Conservation (phyloP, 2,329 filamentous ascomycete species). For the Alternaria rosae region DNA sequence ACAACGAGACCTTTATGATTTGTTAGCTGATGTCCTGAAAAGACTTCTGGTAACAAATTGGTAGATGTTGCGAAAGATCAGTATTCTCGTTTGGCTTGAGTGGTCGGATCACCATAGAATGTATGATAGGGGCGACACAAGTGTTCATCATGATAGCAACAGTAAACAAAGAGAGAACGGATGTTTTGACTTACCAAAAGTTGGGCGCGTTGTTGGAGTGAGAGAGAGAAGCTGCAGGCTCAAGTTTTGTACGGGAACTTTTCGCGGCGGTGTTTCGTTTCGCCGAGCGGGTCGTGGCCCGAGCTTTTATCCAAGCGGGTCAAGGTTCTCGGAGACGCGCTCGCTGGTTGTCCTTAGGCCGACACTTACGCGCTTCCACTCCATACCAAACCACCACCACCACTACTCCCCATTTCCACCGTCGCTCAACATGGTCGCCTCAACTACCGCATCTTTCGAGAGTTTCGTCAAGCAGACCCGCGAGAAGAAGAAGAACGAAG, state of each 20-base stretch:
- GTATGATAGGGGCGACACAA: conserved; percentile 53
- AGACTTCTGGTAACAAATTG: conserved; percentile 9
- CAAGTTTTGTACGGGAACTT: conserved; percentile 33
- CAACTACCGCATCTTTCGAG: conserved; percentile 35
- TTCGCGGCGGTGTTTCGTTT: conserved; percentile 31
- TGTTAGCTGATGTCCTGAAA: conserved; percentile 28
- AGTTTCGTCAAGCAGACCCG: conserved; percentile 55
- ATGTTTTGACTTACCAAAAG: conserved; percentile 39
- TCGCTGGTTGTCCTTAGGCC: conserved; percentile 6
- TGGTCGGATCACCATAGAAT: conserved; percentile 50
- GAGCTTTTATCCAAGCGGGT: conserved; percentile 10
- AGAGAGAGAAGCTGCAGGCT: conserved; percentile 19
- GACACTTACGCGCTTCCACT: conserved; percentile 3
- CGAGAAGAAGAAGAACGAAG: conserved; percentile 74
- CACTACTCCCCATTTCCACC: conserved; percentile 1
- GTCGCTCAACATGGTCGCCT: conserved; percentile 25
- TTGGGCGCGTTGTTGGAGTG: conserved; percentile 24
- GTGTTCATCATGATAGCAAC: conserved; percentile 43
- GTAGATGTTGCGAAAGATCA: conserved; percentile 31
- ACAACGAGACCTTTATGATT: conserved; percentile 1
- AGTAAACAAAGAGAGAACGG: conserved; percentile 6
- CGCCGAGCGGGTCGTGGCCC: conserved; percentile 19
- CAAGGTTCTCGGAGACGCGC: conserved; percentile 20
- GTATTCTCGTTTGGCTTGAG: conserved; percentile 52
- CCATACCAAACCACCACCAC: background rate